phyloP scores from a whole-genome alignment of 1,284 basidiomycete genomes.

The Prillingera fragicola region DNA sequence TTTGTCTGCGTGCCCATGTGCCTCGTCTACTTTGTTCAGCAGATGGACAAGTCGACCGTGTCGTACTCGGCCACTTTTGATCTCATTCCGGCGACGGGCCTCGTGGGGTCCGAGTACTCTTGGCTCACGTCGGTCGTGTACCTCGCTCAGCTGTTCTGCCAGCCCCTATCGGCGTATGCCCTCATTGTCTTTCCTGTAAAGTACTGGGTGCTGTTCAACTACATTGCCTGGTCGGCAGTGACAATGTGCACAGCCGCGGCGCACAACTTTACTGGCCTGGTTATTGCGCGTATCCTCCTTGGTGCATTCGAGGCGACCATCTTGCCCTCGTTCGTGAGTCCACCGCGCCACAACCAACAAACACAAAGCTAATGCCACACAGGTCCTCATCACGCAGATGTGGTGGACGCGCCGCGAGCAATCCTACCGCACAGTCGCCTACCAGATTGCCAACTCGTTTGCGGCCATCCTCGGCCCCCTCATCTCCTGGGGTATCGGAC shows the following conservation, averaged over 20 bases:
- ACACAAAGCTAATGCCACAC: background rate
- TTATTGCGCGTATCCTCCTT: conserved; percentile 21
- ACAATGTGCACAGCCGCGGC: conserved; percentile 46
- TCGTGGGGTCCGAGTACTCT: no score
- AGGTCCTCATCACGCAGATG: conserved; percentile 17
- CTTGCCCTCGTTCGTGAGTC: conserved; percentile 23
- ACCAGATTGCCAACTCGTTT: conserved; percentile 26
- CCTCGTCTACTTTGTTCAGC: conserved; percentile 33
- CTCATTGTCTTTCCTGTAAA: conserved; percentile 25
- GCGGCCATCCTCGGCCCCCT: conserved; percentile 28
- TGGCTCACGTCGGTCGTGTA: no score
- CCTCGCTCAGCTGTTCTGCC: conserved; percentile 19
- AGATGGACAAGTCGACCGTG: background rate
- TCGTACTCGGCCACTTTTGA: background rate
- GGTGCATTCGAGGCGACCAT: conserved; percentile 27
- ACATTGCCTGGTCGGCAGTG: conserved; percentile 24
- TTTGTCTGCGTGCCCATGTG: conserved; percentile 38
- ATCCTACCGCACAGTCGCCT: conserved; percentile 50
- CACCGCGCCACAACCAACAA: background rate
- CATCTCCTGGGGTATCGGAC: conserved; percentile 35
- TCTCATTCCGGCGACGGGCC: background rate
- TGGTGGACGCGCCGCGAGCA: conserved; percentile 38
- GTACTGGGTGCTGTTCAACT: conserved; percentile 14
- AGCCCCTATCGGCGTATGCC: conserved; percentile 22
- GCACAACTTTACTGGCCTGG: conserved; percentile 48